Evolutionary conservation across 23 red algal genomes (phyloP), one percentile per base, ranked within the genome.

Genomic region (Gracilariopsis chorda): DNA sequence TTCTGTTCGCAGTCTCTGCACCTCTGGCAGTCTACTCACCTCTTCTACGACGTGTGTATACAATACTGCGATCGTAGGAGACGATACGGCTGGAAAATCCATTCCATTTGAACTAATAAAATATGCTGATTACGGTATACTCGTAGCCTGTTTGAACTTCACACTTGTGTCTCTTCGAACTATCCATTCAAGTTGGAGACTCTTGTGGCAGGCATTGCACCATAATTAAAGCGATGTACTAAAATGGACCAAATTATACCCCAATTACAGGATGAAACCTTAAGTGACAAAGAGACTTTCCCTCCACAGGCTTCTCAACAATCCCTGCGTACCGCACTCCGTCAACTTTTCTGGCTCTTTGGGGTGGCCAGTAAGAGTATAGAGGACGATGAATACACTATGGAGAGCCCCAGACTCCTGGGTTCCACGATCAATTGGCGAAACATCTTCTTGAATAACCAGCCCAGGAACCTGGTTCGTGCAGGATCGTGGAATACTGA

Each of bases 371-470:
- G 85, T 44, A 98, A 70, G 24, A 98, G 75, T 23, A 83, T 69
- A 12, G 70, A 82, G 7, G 77, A 60, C 51, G 86, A 97, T n/a
- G 88, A 83, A 73, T 87, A 94, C 29, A 92, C 84, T 57, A 93
- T 55, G 8, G 45, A 77, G 63, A 79, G 80, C 28, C 89, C 91
- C 0, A 98, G 91, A 34, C 34, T 43, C 27, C 32, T 71, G 48
- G 94, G 40, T 57, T 94, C 87, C n/a, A 51, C 48, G 37, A 93
- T 34, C 35, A 98, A 77, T 70, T 91, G 87, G 71, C 87, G 49
- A 88, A 98, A 93, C 5, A 98, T 71, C 67, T 94, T 93, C 60
- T 75, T 75, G 28, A 89, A 65, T 51, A 94, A 78, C 83, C 83
- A 91, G 11, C 90, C 85, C 63, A 98, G 37, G 52, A 98, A 90